Percentiles rank a stretch among this genome's conserved stretches.
These are phyloP conservation scores for Juglanconis oblonga DNA, from an alignment of 2,329 filamentous ascomycete genomes.

Conservation along the genomic window DNA sequence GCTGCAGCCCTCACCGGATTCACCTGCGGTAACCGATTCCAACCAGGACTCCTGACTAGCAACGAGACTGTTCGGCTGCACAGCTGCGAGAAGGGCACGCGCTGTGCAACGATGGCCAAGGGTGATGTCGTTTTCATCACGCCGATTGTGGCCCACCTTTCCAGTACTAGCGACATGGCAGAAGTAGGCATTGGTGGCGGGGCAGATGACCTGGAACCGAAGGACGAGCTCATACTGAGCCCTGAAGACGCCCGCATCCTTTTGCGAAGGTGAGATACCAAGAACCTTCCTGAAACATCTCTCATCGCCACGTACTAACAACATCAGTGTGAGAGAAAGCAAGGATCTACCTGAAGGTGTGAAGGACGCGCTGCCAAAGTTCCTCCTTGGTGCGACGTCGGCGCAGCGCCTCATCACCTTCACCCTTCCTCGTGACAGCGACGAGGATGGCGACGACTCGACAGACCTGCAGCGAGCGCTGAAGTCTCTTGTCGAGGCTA, in stretches of 20 bases:
- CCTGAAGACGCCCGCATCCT: conserved; percentile 52
- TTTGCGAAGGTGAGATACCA: conserved; percentile 19
- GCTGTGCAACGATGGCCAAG: conserved; percentile 48
- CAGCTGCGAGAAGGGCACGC: conserved; percentile 75
- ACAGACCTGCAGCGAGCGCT: conserved; percentile 4
- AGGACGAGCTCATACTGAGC: conserved; percentile 60
- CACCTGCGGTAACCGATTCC: conserved; percentile 66
- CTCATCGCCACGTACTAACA: not conserved
- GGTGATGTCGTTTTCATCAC: conserved; percentile 65
- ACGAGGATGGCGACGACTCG: conserved; percentile 18
- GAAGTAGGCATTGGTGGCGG: conserved; percentile 81
- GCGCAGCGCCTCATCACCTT: conserved; percentile 2
- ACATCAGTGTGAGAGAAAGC: not conserved
- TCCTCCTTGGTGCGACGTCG: conserved; percentile 2
- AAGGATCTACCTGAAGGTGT: conserved; percentile 17
- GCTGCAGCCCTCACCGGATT: conserved; percentile 70
- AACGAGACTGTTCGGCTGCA: conserved; percentile 67
- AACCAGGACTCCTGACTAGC: conserved; percentile 69
- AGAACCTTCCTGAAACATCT: no score
- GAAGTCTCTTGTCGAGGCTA: conserved; percentile 5
- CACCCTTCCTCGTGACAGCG: conserved; percentile 19
- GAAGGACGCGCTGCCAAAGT: conserved; percentile 12
- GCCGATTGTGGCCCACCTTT: conserved; percentile 68
- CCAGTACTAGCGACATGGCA: conserved; percentile 59
- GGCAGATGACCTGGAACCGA: conserved; percentile 68